These are phyloP conservation scores for Alternaria dauci DNA, from an alignment of 2,329 filamentous ascomycete genomes.

Conservation along the genomic window DNA sequence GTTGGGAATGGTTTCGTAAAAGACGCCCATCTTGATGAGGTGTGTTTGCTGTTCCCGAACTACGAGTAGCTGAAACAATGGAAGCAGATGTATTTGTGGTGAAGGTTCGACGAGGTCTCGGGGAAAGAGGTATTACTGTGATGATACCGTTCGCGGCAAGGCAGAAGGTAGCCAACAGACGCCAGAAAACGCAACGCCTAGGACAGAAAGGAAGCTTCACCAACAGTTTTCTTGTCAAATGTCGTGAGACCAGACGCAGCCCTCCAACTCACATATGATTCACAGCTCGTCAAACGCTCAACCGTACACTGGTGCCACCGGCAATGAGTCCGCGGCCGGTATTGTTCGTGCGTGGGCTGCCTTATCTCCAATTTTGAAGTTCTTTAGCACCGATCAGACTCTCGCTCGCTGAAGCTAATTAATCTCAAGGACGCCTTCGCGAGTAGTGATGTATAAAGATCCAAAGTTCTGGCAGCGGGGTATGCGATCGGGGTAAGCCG, in stretches of 20 bases:
- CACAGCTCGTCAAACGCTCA: neutral
- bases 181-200: neutral
- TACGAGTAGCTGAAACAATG: neutral
- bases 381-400: neutral
- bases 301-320: neutral
- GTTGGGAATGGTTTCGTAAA: slow-evolving; percentile 54
- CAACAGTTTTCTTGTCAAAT: neutral
- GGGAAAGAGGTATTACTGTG: neutral
- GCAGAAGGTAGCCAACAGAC: neutral
- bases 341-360: slow-evolving; percentile 6
- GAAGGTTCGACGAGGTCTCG: neutral
- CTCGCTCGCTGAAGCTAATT: neutral
- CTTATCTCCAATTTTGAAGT: neutral
- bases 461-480: neutral
- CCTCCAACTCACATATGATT: slow-evolving; percentile 6
- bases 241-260: neutral
- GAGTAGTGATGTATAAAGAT: neutral
- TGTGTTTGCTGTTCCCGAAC: neutral
- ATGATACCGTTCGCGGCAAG: too few relatives aligned
- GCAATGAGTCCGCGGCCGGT: slow-evolving; percentile 25
- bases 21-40: slow-evolving; percentile 50
- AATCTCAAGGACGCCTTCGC: too few relatives aligned
- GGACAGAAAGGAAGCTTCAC: neutral
- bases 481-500: slow-evolving; percentile 6
- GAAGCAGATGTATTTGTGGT: neutral